Conservation (phyloP, 2,329 filamentous ascomycete species). For the Penicillium nordicum region DNA sequence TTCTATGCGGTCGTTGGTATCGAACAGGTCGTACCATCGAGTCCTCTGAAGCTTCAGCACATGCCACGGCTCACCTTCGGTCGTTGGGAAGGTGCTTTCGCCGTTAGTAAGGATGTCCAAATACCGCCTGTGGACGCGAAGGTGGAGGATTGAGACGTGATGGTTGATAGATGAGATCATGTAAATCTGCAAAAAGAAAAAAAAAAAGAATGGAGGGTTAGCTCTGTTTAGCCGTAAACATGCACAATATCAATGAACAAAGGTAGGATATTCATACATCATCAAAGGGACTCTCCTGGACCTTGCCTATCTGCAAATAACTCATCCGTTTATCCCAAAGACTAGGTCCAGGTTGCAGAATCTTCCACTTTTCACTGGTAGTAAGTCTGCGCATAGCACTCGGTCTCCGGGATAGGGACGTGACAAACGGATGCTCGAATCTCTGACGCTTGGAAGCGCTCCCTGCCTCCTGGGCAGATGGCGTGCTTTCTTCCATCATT, state of each 20-base stretch:
- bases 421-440: constrained; percentile 32
- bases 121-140: constrained; percentile 57
- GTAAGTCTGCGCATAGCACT: constrained; percentile 43
- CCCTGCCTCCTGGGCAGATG: constrained; percentile 25
- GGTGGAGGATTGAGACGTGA: constrained; percentile 58
- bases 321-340: constrained; percentile 56
- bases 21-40: constrained; percentile 58
- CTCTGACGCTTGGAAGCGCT: constrained; percentile 40
- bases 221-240: background rate
- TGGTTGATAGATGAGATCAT: constrained; percentile 62
- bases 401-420: constrained; percentile 29
- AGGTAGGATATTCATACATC: constrained; percentile 47
- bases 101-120: constrained; percentile 53
- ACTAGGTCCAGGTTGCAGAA: constrained; percentile 48
- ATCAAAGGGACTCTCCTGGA: constrained; percentile 46
- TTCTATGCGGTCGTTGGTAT: constrained; percentile 52
- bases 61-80: constrained; percentile 46
- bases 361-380: constrained; percentile 52
- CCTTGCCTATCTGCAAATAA: constrained; percentile 57
- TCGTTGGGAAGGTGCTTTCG: constrained; percentile 25
- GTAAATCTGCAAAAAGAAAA: constrained; percentile 49
- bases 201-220: constrained; percentile 2
- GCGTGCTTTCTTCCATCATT: constrained; percentile 25
- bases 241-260: background rate
- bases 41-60: constrained; percentile 54